Conservation (phyloP, 257 asterid genomes). For the Solanum virginianum region DNA sequence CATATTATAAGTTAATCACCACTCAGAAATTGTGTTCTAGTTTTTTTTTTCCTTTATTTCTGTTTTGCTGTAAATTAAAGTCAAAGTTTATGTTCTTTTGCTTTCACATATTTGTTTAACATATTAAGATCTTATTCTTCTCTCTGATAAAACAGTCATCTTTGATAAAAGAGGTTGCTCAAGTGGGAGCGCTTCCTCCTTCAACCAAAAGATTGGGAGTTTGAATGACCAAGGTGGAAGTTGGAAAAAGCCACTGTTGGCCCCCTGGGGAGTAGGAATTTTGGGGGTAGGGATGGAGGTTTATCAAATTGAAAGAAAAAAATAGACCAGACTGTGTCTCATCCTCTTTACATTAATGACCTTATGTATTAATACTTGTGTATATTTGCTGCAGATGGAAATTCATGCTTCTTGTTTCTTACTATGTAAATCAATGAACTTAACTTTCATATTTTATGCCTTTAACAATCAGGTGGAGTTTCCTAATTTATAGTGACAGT, state of each 20-base stretch:
- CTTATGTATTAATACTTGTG: background rate
- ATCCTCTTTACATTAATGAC: background rate
- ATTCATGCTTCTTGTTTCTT: background rate
- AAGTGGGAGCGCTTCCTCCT: background rate
- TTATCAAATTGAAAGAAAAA: background rate
- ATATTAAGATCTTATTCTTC: background rate
- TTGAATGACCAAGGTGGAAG: background rate
- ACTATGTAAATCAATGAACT: background rate
- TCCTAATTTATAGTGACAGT: slow-evolving; percentile 6
- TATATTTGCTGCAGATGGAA: background rate
- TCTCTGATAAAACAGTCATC: background rate
- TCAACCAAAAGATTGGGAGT: background rate
- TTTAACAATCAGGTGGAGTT: slow-evolving; percentile 19
- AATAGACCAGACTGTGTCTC: background rate
- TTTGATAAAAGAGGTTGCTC: background rate
- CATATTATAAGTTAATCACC: background rate
- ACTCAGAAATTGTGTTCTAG: background rate
- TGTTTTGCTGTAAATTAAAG: background rate
- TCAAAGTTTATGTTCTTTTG: background rate
- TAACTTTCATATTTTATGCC: slow-evolving; percentile 1
- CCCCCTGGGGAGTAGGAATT: background rate
- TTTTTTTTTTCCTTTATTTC: background rate
- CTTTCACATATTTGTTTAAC: background rate
- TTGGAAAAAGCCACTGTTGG: background rate
- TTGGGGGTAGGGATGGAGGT: background rate